phyloP scores from a whole-genome alignment of 495 filamentous ascomycete genomes.

The Letharia lupina region DNA sequence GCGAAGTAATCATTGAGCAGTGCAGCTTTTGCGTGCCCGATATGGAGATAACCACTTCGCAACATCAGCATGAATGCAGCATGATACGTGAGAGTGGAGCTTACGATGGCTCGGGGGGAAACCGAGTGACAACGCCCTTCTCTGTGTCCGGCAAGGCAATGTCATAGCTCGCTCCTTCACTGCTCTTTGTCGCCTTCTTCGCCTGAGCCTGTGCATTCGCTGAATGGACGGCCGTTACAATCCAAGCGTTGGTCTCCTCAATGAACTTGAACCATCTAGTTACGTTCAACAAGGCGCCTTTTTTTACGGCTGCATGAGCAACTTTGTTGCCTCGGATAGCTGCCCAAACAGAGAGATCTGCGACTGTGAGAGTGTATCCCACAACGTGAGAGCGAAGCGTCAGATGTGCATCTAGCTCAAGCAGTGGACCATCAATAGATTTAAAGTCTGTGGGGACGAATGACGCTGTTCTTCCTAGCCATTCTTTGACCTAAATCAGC shows the following conservation, averaged over 20 bases:
- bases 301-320: constrained; percentile 69
- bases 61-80: constrained; percentile 14
- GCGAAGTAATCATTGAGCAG: constrained; percentile 92
- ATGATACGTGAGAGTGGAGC: constrained; percentile 22
- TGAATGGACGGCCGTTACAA: constrained; percentile 29
- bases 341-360: constrained; percentile 78
- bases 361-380: constrained; percentile 68
- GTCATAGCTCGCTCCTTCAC: constrained; percentile 82
- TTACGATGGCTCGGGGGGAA: constrained; percentile 92
- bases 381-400: constrained; percentile 78
- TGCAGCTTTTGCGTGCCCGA: constrained; percentile 89
- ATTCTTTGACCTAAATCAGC: constrained; percentile 42
- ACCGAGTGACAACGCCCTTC: constrained; percentile 87
- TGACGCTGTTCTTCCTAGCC: constrained; percentile 43
- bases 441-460: constrained; percentile 67
- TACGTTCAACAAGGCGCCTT: constrained; percentile 67
- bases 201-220: constrained; percentile 36
- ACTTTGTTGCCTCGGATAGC: constrained; percentile 81
- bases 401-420: constrained; percentile 76
- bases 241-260: constrained; percentile 67
- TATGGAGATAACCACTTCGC: constrained; percentile 74
- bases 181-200: constrained; percentile 65
- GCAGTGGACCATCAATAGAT: constrained; percentile 62
- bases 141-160: constrained; percentile 81
- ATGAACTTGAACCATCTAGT: constrained; percentile 84